phyloP scores from a whole-genome alignment of 257 asterid species.

The Coffea eugenioides region DNA sequence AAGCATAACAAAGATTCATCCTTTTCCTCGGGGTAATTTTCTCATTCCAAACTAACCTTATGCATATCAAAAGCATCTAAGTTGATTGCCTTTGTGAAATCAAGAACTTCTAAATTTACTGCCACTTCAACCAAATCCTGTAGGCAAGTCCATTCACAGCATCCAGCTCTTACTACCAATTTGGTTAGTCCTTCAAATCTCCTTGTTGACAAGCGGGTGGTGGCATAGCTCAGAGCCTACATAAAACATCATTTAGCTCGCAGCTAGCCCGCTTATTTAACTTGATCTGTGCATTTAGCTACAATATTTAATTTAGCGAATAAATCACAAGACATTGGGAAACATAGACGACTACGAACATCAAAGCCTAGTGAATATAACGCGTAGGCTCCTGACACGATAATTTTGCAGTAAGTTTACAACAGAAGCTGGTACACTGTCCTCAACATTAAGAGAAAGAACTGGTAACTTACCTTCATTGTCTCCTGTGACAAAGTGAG shows the following conservation, averaged over 20 bases:
- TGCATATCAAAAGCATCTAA: no score
- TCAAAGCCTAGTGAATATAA: neutral
- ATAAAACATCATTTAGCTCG: neutral
- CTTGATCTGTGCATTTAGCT: neutral
- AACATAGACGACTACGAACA: neutral
- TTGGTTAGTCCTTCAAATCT: neutral
- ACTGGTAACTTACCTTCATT: neutral
- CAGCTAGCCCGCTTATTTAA: no score
- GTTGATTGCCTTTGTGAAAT: neutral
- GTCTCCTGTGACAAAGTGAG: neutral
- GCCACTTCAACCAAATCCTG: neutral
- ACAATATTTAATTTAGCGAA: neutral
- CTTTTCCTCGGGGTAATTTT: neutral
- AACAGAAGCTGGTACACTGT: no score
- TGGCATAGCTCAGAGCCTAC: neutral
- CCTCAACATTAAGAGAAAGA: neutral
- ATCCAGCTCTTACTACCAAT: neutral
- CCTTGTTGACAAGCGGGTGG: neutral
- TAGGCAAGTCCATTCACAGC: slow-evolving; percentile 2
- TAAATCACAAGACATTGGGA: neutral
- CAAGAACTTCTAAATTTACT: neutral
- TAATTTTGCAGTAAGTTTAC: neutral
- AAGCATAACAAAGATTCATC: neutral
- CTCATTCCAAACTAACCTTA: neutral
- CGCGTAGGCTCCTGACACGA: neutral